Conservation (phyloP, 2,329 filamentous ascomycete genomes). For the Fusarium circinatum region DNA sequence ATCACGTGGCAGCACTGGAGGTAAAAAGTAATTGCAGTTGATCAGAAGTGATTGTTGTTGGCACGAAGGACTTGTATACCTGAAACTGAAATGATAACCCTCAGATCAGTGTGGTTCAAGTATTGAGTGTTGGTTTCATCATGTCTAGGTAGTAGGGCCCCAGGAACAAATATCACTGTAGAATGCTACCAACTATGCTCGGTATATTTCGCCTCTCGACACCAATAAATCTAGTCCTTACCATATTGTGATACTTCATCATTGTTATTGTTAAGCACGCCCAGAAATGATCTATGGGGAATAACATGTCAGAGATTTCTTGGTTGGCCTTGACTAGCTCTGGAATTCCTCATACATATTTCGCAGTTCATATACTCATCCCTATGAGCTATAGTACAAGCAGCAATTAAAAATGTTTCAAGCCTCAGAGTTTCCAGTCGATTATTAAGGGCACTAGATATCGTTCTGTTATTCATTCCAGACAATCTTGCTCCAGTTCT, state of each 20-base stretch:
- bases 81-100: background rate
- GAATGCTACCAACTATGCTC: background rate
- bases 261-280: background rate
- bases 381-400: background rate
- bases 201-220: too few relatives aligned
- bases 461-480: too few relatives aligned
- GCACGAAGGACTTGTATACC: background rate
- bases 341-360: background rate
- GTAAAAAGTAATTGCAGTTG: too few relatives aligned
- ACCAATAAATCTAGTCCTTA: background rate
- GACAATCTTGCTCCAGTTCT: background rate
- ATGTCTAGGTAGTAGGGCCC: too few relatives aligned
- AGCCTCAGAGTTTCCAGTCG: rapidly evolving
- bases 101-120: background rate
- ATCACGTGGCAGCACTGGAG: too few relatives aligned
- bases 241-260: too few relatives aligned
- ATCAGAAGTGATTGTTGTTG: too few relatives aligned
- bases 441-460: background rate
- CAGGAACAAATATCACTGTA: background rate
- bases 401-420: background rate
- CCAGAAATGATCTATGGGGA: background rate
- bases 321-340: background rate
- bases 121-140: background rate
- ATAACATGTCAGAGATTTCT: background rate
- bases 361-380: background rate